Base-by-base conservation (phyloP, 805 yeast species). In the Kuraishia ogatae region DNA sequence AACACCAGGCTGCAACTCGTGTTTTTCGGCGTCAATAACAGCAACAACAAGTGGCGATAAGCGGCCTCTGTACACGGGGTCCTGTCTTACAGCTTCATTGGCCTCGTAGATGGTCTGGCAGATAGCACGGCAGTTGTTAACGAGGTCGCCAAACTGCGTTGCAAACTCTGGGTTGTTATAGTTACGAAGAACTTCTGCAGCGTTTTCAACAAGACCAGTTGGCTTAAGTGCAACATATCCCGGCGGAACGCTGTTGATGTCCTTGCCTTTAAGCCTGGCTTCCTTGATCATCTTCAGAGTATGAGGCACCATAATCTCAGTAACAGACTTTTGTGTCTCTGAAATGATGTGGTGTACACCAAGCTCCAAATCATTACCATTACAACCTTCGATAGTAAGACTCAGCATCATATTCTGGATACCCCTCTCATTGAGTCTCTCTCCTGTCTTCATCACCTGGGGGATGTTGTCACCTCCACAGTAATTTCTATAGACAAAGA, bases 401-500 rank as follows among this genome's bases (percentile, higher is more conserved):
- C 96, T 86, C n/a, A 92, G 74, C 96, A 92, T 90, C 96, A 92
- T 89, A 74, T 92, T 93, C 61, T 88, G 82, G 64, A 91, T 87
- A 10, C 96, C 96, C 58, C 96, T 78, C 53, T 78, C 68, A 54
- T 82, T 75, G 60, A 92, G 76, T 56, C 82, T 74, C 55, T 76
- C 72, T 54, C 96, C 96, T 2, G 96, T 87, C 55, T 74, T 67
- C 54, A 81, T 74, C 15, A 92, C 94, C 60, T 91, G 87, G 11
- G 70, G 69, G 55, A 85, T 78, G 57, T 80, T 82, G 62, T 88
- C 93, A 56, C 98, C 98, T 47, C 98, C 98, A 66, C 96, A 87
- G 72, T 93, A 92, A 58, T 89, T 78, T 57, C 86, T 86, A 67
- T 88, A 91, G 19, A 92, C 89, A 59, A 90, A 75, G 48, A 81